phyloP scores from a whole-genome alignment of 371 early-diverging fungal species.

The Nematocida parisii region DNA sequence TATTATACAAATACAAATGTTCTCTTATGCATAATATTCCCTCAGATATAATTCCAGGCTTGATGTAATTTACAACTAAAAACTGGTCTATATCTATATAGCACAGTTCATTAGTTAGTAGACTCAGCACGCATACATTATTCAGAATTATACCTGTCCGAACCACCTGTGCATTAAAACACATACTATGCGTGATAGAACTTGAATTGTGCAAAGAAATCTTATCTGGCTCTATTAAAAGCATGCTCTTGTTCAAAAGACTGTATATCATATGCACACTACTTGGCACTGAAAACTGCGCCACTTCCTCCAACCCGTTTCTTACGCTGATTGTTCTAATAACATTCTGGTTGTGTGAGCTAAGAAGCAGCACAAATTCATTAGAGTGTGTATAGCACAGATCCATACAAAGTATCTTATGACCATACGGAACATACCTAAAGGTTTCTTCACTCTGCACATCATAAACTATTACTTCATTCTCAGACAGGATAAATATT shows the following conservation, averaged over 20 bases:
- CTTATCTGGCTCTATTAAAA: conserved; percentile 6
- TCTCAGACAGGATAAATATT: conserved; percentile 9
- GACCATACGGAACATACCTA: conserved; percentile 45
- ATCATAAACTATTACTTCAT: conserved; percentile 27
- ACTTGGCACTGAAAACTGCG: conserved; percentile 19
- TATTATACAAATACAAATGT: conserved; percentile 16
- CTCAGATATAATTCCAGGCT: conserved; percentile 3
- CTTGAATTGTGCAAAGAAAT: background rate
- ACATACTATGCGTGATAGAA: background rate
- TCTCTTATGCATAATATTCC: background rate
- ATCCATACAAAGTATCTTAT: conserved; percentile 9
- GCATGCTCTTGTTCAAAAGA: background rate
- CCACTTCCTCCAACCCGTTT: conserved; percentile 16
- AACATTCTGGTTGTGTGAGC: background rate
- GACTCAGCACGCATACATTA: conserved; percentile 14
- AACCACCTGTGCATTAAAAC: conserved; percentile 22
- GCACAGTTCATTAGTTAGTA: background rate
- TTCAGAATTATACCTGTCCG: background rate
- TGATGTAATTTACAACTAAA: background rate
- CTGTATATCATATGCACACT: conserved; percentile 23
- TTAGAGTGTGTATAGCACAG: background rate
- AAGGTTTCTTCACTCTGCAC: background rate
- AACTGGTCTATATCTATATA: background rate
- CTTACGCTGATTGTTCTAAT: conserved; percentile 1
- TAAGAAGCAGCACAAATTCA: conserved; percentile 8